Evolutionary conservation across 169 alveolate species (phyloP).

Genomic region (Plasmodium vivax): DNA sequence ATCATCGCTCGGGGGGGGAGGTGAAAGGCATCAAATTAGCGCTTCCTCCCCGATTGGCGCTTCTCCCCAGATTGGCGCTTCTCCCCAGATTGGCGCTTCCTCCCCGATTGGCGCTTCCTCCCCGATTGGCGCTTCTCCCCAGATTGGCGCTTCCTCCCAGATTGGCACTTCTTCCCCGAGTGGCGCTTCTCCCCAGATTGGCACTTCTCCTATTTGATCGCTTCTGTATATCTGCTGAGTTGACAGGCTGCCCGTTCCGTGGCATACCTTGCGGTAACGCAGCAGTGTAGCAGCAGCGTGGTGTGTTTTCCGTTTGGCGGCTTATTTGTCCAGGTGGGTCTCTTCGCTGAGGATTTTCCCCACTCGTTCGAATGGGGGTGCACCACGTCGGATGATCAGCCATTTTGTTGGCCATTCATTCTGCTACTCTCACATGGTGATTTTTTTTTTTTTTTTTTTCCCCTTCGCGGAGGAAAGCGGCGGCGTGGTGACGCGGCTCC

Average conservation of each 20-base stretch:
- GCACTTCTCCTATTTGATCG: neutral
- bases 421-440: neutral
- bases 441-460: no score
- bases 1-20: conserved; percentile 16
- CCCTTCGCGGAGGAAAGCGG: neutral
- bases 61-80: no score
- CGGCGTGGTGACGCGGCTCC: neutral
- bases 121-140: no score
- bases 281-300: neutral
- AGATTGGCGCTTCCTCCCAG: no score
- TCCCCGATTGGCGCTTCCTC: neutral
- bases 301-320: neutral
- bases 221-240: neutral
- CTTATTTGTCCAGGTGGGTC: neutral
- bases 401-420: neutral
- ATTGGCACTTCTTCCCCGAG: no score
- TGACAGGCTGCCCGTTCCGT: neutral
- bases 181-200: no score
- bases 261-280: neutral
- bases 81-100: no score
- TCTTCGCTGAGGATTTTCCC: neutral
- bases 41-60: neutral
- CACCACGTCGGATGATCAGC: neutral
- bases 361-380: neutral
- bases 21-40: neutral